phyloP scores from a whole-genome alignment of 306 rosid species.

The Begonia peltatifolia region DNA sequence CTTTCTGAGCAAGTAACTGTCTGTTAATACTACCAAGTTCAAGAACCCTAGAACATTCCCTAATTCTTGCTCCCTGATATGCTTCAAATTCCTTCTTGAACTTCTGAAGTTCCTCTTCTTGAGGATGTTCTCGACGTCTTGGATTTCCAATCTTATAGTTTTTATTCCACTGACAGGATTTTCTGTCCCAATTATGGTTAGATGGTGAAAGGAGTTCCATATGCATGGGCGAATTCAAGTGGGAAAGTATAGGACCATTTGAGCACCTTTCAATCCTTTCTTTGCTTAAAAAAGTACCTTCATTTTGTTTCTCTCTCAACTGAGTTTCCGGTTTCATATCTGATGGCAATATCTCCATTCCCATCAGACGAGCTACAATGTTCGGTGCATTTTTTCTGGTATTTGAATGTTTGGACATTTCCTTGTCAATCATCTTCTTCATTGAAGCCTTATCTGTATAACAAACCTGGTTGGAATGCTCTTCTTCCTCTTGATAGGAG shows the following conservation, averaged over 20 bases:
- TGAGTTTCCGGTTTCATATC: constrained; percentile 33
- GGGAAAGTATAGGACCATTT: constrained; percentile 27
- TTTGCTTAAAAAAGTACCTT: constrained; percentile 32
- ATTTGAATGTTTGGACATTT: constrained; percentile 46
- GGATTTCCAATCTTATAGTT: constrained; percentile 33
- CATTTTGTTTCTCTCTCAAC: constrained; percentile 28
- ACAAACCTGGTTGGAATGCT: background rate
- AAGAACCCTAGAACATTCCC: constrained; percentile 50
- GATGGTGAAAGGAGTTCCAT: constrained; percentile 10
- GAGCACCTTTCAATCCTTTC: constrained; percentile 35
- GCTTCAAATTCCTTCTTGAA: constrained; percentile 94
- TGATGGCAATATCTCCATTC: constrained; percentile 54
- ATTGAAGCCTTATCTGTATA: constrained; percentile 42
- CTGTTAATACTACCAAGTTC: constrained; percentile 32
- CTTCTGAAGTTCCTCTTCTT: constrained; percentile 84
- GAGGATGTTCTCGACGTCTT: constrained; percentile 79
- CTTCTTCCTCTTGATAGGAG: too few species aligned
- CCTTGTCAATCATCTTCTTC: constrained; percentile 77
- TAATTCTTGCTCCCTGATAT: constrained; percentile 71
- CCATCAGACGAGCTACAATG: constrained; percentile 97
- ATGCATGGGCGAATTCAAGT: constrained; percentile 30
- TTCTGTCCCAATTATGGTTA: constrained; percentile 18
- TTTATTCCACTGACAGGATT: constrained; percentile 38
- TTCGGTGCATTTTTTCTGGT: constrained; percentile 57
- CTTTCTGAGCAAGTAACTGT: constrained; percentile 30